Conservation (phyloP, 2,329 filamentous ascomycete species). For the Beauveria caledonica region DNA sequence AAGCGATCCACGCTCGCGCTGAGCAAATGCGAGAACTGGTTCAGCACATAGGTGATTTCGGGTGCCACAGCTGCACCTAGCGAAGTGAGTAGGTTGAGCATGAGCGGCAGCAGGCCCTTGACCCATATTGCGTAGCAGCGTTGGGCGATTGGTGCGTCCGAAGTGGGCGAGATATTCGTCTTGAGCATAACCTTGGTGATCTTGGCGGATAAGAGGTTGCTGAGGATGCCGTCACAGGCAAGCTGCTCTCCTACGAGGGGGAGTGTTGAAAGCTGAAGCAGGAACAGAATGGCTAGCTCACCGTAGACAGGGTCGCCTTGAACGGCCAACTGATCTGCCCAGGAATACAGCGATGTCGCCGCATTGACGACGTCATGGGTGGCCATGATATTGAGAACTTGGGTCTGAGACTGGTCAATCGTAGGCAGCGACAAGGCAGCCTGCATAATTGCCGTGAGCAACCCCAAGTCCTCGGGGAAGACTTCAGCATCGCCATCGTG, state of each 20-base stretch:
- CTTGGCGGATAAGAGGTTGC: constrained; percentile 70
- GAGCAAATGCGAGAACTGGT: constrained; percentile 78
- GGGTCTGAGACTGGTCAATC: constrained; percentile 60
- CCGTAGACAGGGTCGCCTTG: constrained; percentile 84
- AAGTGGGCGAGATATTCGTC: constrained; percentile 65
- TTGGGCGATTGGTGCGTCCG: constrained; percentile 56
- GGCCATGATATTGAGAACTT: constrained; percentile 62
- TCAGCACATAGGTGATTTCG: constrained; percentile 80
- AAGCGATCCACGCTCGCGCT: constrained; percentile 63
- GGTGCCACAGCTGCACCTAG: constrained; percentile 74
- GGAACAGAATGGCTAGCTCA: constrained; percentile 80
- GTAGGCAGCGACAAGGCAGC: constrained; percentile 72
- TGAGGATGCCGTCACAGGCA: constrained; percentile 76
- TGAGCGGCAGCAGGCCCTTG: constrained; percentile 76
- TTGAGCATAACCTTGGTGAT: constrained; percentile 71
- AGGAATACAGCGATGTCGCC: constrained; percentile 82
- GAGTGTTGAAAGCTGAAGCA: constrained; percentile 78
- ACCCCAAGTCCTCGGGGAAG: constrained; percentile 72
- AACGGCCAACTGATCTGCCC: constrained; percentile 75
- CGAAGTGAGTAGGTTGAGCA: constrained; percentile 77
- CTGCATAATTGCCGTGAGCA: constrained; percentile 83
- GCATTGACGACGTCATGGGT: constrained; percentile 70
- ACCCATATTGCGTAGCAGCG: constrained; percentile 87
- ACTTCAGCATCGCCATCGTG: constrained; percentile 59
- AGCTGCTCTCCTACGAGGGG: constrained; percentile 80